Evolutionary conservation across 2,329 filamentous ascomycete genomes (phyloP), one percentile per base, ranked within the genome.

Genomic region (Aphanocladium album): DNA sequence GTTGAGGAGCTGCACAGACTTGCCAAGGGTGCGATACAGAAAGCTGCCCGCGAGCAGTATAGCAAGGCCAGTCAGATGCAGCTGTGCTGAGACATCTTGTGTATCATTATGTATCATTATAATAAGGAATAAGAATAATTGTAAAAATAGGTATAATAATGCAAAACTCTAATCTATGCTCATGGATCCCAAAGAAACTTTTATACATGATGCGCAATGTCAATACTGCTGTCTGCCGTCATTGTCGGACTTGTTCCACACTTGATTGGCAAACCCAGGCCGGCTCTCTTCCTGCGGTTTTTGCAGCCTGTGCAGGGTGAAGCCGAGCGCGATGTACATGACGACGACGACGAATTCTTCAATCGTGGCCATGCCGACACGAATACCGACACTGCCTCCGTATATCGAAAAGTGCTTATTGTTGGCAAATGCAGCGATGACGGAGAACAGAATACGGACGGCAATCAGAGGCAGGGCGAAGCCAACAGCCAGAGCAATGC

Each of bases 281-380:
- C 14, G 19, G 37, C 21, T 43, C 21, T 41, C 51, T 14, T 21
- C 3, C 4, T 33, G 25, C 6, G 27, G 12, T 16, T 30, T 33
- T 2, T 21, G 4, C n/a, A 39, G 21, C 35, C 11, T 54, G 11
- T 30, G 5, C 12, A 54, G 23, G 21, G 51, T 43, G 55, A 79
- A 63, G 0, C 79, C 79, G 11, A 78, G 64, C 2, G 57, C 63
- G 61, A 78, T 73, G 45, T 77, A 77, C 41, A 79, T 71, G 5
- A 73, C 49, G 2, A 82, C 74, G 21, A 80, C 73, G 8, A 76
- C 66, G 43, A 83, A 74, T 69, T 85, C 82, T 71, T 80, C 78
- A 25, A 83, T 61, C 7, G 82, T 71, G 5, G 76, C 72, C 74
- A 83, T 78, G 45, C 77, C 74, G 8, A 82, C 64, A 41, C 66